Conservation (phyloP, 2,329 filamentous ascomycete genomes). For the Cladosporium cucumerinum region DNA sequence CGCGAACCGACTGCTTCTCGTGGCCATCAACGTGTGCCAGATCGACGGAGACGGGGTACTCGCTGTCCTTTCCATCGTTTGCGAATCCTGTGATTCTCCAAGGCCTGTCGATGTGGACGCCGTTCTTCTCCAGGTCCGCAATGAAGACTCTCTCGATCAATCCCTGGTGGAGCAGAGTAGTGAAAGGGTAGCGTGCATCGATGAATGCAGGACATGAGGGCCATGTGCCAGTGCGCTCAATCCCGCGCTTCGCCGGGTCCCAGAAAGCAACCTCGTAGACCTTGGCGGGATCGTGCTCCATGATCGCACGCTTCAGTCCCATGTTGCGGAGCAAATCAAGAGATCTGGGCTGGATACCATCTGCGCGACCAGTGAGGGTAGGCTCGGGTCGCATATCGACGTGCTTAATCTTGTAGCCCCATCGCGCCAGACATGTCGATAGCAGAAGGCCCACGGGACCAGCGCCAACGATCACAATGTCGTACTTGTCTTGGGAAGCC, state of each 20-base stretch:
- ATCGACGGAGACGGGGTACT: conserved; percentile 77
- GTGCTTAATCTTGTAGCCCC: conserved; percentile 94
- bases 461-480: conserved; percentile 80
- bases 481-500: conserved; percentile 49
- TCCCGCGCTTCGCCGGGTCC: conserved; percentile 57
- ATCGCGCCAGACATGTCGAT: conserved; percentile 81
- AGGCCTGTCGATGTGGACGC: conserved; percentile 54
- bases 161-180: conserved; percentile 60
- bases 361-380: conserved; percentile 79
- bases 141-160: conserved; percentile 62
- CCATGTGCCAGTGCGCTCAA: conserved; percentile 66
- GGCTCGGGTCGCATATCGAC: conserved; percentile 87
- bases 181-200: conserved; percentile 62
- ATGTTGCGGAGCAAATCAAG: conserved; percentile 84
- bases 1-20: conserved; percentile 60
- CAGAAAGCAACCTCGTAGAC: conserved; percentile 72
- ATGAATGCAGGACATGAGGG: conserved; percentile 83
- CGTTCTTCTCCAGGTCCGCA: conserved; percentile 58
- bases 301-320: conserved; percentile 82
- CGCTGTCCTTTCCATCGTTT: conserved; percentile 58
- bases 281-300: conserved; percentile 81
- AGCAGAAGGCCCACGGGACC: conserved; percentile 85
- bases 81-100: conserved; percentile 62
- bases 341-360: conserved; percentile 88
- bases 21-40: conserved; percentile 74